phyloP scores from a whole-genome alignment of 495 filamentous ascomycete species.

The Entonaema liquescens region DNA sequence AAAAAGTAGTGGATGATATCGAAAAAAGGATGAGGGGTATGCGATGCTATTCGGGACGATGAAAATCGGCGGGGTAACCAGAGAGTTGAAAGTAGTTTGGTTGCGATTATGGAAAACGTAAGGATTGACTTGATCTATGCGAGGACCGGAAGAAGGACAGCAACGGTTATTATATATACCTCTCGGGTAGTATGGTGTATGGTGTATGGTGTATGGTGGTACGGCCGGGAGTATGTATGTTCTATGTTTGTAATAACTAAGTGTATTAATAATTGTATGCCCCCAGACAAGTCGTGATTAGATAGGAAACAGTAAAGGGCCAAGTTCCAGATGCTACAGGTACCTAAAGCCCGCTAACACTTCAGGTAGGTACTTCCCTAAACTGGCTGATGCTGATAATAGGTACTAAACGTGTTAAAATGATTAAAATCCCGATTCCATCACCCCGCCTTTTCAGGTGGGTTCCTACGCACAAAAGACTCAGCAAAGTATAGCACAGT shows the following conservation, averaged over 20 bases:
- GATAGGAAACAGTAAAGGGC: background rate
- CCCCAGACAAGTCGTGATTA: constrained; percentile 12
- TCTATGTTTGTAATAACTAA: constrained; percentile 15
- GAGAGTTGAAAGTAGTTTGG: background rate
- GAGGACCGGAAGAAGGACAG: constrained; percentile 14
- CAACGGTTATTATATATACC: constrained; percentile 23
- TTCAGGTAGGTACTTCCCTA: background rate
- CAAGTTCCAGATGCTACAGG: background rate
- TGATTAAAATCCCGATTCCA: background rate
- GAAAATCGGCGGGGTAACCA: background rate
- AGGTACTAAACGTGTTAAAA: no score
- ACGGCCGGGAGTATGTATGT: constrained; percentile 9
- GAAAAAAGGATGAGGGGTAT: constrained; percentile 12
- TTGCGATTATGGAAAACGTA: background rate
- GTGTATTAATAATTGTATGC: constrained; percentile 31
- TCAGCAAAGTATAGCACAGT: constrained; percentile 35
- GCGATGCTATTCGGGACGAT: background rate
- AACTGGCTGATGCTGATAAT: background rate
- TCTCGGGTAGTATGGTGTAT: constrained; percentile 10
- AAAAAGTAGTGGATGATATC: background rate
- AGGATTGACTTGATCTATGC: background rate
- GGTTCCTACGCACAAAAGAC: constrained; percentile 29
- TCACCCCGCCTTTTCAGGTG: background rate
- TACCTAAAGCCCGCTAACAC: background rate
- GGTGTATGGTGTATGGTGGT: constrained; percentile 14